Conservation (phyloP, 2,329 filamentous ascomycete species). For the Podosphaera fusca region DNA sequence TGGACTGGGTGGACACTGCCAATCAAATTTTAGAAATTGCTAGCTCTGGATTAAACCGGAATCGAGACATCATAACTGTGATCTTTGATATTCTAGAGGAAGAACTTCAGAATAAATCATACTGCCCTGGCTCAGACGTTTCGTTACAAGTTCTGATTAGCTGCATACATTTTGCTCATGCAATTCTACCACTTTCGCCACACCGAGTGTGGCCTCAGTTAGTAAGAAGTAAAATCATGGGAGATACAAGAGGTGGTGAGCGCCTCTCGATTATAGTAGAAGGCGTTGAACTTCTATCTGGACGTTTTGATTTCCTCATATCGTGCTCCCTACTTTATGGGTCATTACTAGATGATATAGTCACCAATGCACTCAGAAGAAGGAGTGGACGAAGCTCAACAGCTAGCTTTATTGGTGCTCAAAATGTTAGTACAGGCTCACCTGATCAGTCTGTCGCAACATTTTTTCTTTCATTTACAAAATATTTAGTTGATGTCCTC, state of each 20-base stretch:
- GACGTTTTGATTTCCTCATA: conserved; percentile 54
- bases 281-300: conserved; percentile 56
- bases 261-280: conserved; percentile 58
- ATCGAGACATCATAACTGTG: conserved; percentile 53
- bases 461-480: conserved; percentile 48
- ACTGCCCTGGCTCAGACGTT: conserved; percentile 19
- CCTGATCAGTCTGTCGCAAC: conserved; percentile 56
- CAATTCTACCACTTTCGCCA: conserved; percentile 48
- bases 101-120: conserved; percentile 25
- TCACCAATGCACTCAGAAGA: conserved; percentile 43
- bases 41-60: conserved; percentile 29
- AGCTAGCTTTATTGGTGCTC: conserved; percentile 22
- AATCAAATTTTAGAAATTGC: conserved; percentile 29
- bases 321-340: conserved; percentile 54
- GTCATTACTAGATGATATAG: conserved; percentile 51
- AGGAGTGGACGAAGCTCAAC: conserved; percentile 29
- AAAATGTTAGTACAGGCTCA: conserved; percentile 43
- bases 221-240: conserved; percentile 56
- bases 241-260: conserved; percentile 51
- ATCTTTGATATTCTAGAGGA: conserved; percentile 70
- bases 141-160: conserved; percentile 39
- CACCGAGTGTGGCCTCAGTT: conserved; percentile 80
- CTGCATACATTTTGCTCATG: conserved; percentile 60
- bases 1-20: conserved; percentile 20
- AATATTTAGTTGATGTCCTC: conserved; percentile 58